Evolutionary conservation across 768 basidiomycete genomes (phyloP), one percentile per base, ranked within the genome.

Genomic region (Leucosporidium creatinivorum): DNA sequence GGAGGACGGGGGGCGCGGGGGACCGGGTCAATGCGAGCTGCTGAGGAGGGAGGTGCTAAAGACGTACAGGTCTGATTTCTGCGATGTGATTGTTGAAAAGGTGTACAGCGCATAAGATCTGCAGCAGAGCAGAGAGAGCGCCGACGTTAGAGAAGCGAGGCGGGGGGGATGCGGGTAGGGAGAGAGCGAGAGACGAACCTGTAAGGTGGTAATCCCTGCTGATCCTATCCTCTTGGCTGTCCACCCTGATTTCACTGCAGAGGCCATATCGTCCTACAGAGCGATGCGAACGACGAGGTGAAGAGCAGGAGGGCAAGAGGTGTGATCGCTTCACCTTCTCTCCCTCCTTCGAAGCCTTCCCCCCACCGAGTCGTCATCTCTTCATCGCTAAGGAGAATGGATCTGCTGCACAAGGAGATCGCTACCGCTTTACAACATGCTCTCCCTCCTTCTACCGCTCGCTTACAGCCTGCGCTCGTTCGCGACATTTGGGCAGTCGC

Each of bases 61-160:
- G 26, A 47, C 59, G 28, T 6, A 71, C 70, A 17, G 71, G 67
- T 44, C 71, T 49, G 21, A 72, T 31, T 25, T 72, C 67, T n/a
- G 67, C 71, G 3, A 72, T 25, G 49, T 72, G 59, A 44, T 66
- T 48, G 62, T 72, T 65, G 71, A 69, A 72, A 33, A 72, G 62
- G 55, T 72, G 71, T 0, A 72, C 65, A 30, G 33, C 61, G 54
- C 62, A 63, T 19, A 72, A 50, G 7, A 66, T 52, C 68, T 72
- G 50, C 25, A 44, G 39, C 8, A 44, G 39, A 44, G 39, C 39
- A 15, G 39, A 44, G 15, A 44, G 39, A 13, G 8, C 39, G 8
- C 15, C 8, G 39, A 44, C 33, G 13, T 1, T 6, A 3, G 54
- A 10, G 33, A 5, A 56, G 55, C 55, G 39, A 44, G 8, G 39